Evolutionary conservation across 176 grass and related monocot genomes (phyloP).

Genomic region (Paspalum vaginatum): DNA sequence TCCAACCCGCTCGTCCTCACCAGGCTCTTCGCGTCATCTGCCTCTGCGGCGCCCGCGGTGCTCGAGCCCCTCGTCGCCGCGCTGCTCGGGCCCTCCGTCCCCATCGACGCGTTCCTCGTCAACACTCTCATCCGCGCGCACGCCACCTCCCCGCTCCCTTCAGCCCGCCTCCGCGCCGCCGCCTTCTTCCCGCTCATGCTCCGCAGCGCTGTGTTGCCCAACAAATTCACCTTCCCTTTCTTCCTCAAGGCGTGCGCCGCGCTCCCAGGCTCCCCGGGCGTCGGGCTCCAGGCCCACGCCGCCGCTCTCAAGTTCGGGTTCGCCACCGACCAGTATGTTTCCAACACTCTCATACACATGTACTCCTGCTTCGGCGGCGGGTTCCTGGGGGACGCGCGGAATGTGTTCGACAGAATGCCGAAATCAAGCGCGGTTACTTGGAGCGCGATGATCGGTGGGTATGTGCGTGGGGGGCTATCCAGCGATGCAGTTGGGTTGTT

Average conservation of each 20-base stretch:
- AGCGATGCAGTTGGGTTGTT: slow-evolving; percentile 55
- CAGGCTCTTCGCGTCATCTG: slow-evolving; percentile 45
- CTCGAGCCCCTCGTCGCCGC: slow-evolving; percentile 58
- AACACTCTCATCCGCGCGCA: slow-evolving; percentile 59
- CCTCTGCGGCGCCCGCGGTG: slow-evolving; percentile 47
- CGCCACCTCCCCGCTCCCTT: slow-evolving; percentile 43
- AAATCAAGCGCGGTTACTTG: slow-evolving; percentile 59
- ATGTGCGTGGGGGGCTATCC: slow-evolving; percentile 54
- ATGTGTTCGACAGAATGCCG: slow-evolving; percentile 64
- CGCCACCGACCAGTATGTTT: slow-evolving; percentile 45
- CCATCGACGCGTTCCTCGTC: slow-evolving; percentile 52
- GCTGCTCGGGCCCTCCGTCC: slow-evolving; percentile 38
- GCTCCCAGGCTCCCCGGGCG: background rate
- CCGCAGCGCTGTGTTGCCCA: slow-evolving; percentile 37
- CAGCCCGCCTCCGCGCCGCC: slow-evolving; percentile 37
- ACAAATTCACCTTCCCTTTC: slow-evolving; percentile 65
- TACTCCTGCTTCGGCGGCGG: slow-evolving; percentile 42
- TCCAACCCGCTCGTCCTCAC: slow-evolving; percentile 57
- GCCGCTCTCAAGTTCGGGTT: slow-evolving; percentile 62
- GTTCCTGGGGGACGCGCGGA: slow-evolving; percentile 53
- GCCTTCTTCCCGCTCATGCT: slow-evolving; percentile 55
- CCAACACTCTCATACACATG: slow-evolving; percentile 65
- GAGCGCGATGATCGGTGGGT: slow-evolving; percentile 79
- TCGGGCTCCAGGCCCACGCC: slow-evolving; percentile 49
- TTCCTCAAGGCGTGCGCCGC: slow-evolving; percentile 55